Percentiles rank a stretch among this genome's conserved stretches.
Evolutionary conservation across 225 moss, liverwort and hornwort species (phyloP).

Genomic region (Physcomitrellopsis africana): DNA sequence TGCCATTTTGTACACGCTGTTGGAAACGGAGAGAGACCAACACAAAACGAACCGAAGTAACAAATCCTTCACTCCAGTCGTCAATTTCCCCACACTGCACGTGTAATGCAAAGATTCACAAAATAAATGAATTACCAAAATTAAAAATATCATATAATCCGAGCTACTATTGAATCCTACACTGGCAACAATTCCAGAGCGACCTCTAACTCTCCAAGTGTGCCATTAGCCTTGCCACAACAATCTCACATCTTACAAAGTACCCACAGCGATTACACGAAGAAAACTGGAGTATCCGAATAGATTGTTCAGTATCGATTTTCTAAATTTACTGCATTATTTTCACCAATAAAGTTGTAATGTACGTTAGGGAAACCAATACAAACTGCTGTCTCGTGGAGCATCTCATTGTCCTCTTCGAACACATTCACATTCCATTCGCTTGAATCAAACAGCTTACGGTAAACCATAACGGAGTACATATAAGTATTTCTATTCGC

Average conservation of each 20-base stretch:
- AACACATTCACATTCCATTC: too few relatives aligned
- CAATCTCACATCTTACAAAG: not conserved
- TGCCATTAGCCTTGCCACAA: not conserved
- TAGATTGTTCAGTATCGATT: too few relatives aligned
- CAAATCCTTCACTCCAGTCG: not conserved
- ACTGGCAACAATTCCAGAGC: not conserved
- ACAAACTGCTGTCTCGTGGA: too few relatives aligned
- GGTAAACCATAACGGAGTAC: too few relatives aligned
- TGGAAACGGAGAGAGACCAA: not conserved
- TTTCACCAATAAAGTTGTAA: too few relatives aligned
- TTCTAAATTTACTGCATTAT: too few relatives aligned
- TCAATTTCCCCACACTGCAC: slow-evolving; percentile 8
- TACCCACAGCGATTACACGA: too few relatives aligned
- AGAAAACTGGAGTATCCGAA: too few relatives aligned
- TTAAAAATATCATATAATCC: not conserved
- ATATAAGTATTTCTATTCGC: too few relatives aligned
- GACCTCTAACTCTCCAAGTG: not conserved
- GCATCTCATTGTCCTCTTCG: too few relatives aligned
- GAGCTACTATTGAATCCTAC: not conserved
- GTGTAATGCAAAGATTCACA: not conserved
- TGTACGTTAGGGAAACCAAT: too few relatives aligned
- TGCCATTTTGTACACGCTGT: slow-evolving; percentile 26
- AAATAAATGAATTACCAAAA: not conserved
- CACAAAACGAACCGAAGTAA: not conserved
- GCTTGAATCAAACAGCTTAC: too few relatives aligned